A percentile compares a stretch with the other conserved stretches of the same genome.
Conservation (phyloP, 1,139 yeast species). For the Entelexis paramagnoliae region DNA sequence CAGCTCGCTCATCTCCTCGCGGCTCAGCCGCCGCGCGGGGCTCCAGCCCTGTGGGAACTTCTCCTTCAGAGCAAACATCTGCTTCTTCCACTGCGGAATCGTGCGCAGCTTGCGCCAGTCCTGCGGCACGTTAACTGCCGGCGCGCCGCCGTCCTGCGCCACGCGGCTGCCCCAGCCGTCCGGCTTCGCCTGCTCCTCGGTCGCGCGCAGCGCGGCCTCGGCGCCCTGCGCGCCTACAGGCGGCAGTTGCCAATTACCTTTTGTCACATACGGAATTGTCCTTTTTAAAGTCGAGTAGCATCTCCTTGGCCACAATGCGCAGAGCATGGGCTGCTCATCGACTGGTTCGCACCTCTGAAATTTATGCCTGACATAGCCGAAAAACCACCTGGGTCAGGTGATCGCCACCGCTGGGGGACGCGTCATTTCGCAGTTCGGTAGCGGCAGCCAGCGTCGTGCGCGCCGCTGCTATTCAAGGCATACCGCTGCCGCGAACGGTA, state of each 20-base stretch:
- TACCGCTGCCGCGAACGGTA: too few species aligned
- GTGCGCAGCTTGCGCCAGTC: conserved; percentile 36
- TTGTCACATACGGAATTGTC: conserved; percentile 20
- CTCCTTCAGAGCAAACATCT: conserved; percentile 50
- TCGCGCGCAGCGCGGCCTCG: not conserved
- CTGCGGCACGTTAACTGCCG: conserved; percentile 32
- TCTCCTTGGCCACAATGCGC: conserved; percentile 2
- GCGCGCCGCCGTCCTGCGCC: not conserved
- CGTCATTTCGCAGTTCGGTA: too few species aligned
- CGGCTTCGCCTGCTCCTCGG: not conserved
- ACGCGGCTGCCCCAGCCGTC: conserved; percentile 4
- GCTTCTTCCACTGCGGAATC: conserved; percentile 56
- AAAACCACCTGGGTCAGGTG: not conserved
- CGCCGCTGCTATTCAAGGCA: too few species aligned
- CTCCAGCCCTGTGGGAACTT: conserved; percentile 56
- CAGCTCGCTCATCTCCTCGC: conserved; percentile 61
- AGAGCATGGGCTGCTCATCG: not conserved
- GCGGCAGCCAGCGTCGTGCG: too few species aligned
- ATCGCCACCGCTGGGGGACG: not conserved
- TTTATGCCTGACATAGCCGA: not conserved
- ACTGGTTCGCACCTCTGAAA: not conserved
- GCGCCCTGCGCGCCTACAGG: not conserved
- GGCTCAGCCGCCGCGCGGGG: conserved; percentile 56
- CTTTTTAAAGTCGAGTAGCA: conserved; percentile 4
- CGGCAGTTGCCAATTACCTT: conserved; percentile 21